These are phyloP conservation scores for Globisporangium carolinianum DNA, from an alignment of 352 stramenopile genomes.

Conservation along the genomic window DNA sequence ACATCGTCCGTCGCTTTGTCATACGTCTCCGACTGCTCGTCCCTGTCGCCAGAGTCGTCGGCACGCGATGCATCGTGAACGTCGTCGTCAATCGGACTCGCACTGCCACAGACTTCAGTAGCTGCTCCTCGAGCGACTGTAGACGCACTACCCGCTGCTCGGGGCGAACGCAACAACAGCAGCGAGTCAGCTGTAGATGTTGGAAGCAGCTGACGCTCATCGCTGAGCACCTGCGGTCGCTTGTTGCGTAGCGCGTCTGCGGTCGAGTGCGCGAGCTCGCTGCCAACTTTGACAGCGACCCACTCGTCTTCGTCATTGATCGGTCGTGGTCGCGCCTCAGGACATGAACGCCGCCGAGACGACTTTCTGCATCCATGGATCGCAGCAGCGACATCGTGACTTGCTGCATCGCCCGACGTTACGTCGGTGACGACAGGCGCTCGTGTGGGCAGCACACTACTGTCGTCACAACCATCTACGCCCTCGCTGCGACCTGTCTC, in stretches of 20 bases:
- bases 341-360: constrained; percentile 5
- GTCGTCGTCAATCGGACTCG: too few relatives aligned
- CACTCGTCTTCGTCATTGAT: neutral
- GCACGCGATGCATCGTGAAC: too few relatives aligned
- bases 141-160: too few relatives aligned
- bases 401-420: neutral
- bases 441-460: constrained; percentile 6
- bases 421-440: constrained; percentile 2
- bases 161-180: too few relatives aligned
- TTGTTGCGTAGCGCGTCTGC: neutral
- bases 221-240: too few relatives aligned
- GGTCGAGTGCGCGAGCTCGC: neutral
- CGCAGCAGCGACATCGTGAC: too few relatives aligned
- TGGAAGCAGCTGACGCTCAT: neutral
- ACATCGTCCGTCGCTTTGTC: constrained; percentile 1
- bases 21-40: constrained; percentile 7
- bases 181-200: neutral
- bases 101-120: neutral
- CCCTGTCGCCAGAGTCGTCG: neutral
- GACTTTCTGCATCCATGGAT: neutral
- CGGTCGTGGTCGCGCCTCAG: neutral
- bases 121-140: too few relatives aligned
- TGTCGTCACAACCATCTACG: neutral
- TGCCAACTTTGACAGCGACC: neutral
- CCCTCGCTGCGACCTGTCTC: neutral